These are phyloP conservation scores for Strobilomyces dryophilus DNA, from an alignment of 768 basidiomycete genomes.

Conservation along the genomic window DNA sequence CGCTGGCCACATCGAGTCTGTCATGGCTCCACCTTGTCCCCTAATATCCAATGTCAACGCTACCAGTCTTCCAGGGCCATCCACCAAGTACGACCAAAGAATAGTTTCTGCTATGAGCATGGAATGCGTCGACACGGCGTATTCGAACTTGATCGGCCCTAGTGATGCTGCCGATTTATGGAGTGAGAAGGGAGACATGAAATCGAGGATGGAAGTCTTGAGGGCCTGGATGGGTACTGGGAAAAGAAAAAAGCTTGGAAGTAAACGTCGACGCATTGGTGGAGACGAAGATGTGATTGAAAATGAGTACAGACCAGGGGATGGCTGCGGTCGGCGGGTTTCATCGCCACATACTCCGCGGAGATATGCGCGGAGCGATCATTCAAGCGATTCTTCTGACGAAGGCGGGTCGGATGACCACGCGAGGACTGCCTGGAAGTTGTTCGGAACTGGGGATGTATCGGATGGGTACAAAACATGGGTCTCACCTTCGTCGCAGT, in stretches of 20 bases:
- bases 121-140: conserved; percentile 43
- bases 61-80: conserved; percentile 21
- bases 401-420: conserved; percentile 45
- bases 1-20: conserved; percentile 8
- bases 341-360: not conserved
- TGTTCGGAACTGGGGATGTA: conserved; percentile 46
- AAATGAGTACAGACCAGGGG: not conserved
- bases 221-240: conserved; percentile 39
- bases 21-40: conserved; percentile 23
- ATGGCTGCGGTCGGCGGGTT: not conserved
- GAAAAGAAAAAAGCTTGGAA: conserved; percentile 32
- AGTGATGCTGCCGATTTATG: conserved; percentile 49
- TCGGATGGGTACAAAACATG: conserved; percentile 10
- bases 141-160: conserved; percentile 66
- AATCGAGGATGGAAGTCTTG: conserved; percentile 42
- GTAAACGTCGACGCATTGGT: conserved; percentile 26
- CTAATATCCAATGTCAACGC: conserved; percentile 11
- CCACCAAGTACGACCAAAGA: conserved; percentile 1
- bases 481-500: conserved; percentile 16
- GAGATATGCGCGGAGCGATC: conserved; percentile 28
- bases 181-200: conserved; percentile 47
- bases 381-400: conserved; percentile 42
- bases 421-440: conserved; percentile 49
- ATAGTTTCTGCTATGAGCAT: conserved; percentile 1
- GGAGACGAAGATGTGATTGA: conserved; percentile 6